These are phyloP conservation scores for Pezicula neosporulosa DNA, from an alignment of 2,329 filamentous ascomycete species.

Conservation along the genomic window DNA sequence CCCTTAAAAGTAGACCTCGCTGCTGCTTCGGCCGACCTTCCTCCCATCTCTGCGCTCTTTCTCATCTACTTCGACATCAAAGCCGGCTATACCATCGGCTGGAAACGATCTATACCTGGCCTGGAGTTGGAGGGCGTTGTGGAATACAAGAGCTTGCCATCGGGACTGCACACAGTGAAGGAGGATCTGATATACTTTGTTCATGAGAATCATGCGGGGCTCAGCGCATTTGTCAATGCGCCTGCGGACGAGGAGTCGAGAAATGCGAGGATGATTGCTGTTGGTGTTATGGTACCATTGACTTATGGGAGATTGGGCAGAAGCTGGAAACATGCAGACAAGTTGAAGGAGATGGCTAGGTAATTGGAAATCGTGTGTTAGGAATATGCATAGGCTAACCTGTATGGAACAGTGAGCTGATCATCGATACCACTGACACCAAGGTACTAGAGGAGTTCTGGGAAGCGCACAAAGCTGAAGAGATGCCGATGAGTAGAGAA, in stretches of 20 bases:
- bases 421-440: conserved; percentile 60
- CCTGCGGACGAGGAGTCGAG: conserved; percentile 75
- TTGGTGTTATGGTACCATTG: conserved; percentile 82
- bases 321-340: conserved; percentile 82
- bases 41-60: conserved; percentile 74
- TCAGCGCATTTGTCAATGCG: conserved; percentile 87
- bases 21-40: conserved; percentile 38
- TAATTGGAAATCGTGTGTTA: conserved; percentile 33
- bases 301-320: conserved; percentile 83
- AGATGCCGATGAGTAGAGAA: conserved; percentile 11
- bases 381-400: conserved; percentile 17
- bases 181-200: conserved; percentile 94
- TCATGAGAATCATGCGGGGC: conserved; percentile 76
- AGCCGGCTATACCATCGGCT: conserved; percentile 84
- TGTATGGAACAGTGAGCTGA: conserved; percentile 47
- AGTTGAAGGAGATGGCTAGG: conserved; percentile 70
- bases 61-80: conserved; percentile 91
- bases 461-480: conserved; percentile 51
- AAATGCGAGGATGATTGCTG: conserved; percentile 88
- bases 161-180: conserved; percentile 82
- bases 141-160: conserved; percentile 95
- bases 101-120: conserved; percentile 71
- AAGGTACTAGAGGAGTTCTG: conserved; percentile 75
- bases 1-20: conserved; percentile 27
- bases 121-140: conserved; percentile 81